Evolutionary conservation across 177 flowering plant species (phyloP), one percentile per base, ranked within the genome.

Genomic region (Vitis hybrid): DNA sequence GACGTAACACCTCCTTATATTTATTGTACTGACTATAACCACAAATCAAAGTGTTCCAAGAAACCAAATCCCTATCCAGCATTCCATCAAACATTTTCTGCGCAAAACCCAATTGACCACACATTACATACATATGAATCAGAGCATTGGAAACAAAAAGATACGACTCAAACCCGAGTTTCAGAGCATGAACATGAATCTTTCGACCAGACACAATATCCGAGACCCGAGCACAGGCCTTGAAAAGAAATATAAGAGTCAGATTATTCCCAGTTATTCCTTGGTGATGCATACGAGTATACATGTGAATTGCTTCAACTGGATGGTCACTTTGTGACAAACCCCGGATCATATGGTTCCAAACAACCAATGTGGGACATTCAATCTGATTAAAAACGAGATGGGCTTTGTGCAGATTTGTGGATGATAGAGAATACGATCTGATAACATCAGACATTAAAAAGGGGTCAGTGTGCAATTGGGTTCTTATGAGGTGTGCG

Each of bases 41-140:
- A 79, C 91, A 84, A 60, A 89, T 85, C 83, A 89, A 73, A 7
- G 91, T 86, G 69, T 90, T 90, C 93, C 93, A 90, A 18, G 90
- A 82, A 49, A 89, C 91, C 68, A 89, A 74, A 76, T 88, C 91
- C 70, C 80, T 88, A 0, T 75, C 71, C 31, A 16, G 1, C 87
- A 86, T 86, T 78, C 61, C 82, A 70, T 89, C 92, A 53, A 88
- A 88, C 81, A 89, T 71, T 31, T 76, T 80, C 48, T 74, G 78
- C 7, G 84, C 86, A 65, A 22, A 52, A 49, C 53, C 61, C 82
- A 79, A 19, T 16, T 75, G 65, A 52, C 86, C 79, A 66, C 83
- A 84, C 5, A 48, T 71, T 0, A 79, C 77, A 66, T 90, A 89
- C 90, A 83, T 76, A 52, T 72, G 77, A 63, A 90, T 77, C 81